Percentiles rank a stretch among this genome's conserved stretches.
These are phyloP conservation scores for Candida xiaguanensis DNA, from an alignment of 805 yeast genomes.

Conservation along the genomic window DNA sequence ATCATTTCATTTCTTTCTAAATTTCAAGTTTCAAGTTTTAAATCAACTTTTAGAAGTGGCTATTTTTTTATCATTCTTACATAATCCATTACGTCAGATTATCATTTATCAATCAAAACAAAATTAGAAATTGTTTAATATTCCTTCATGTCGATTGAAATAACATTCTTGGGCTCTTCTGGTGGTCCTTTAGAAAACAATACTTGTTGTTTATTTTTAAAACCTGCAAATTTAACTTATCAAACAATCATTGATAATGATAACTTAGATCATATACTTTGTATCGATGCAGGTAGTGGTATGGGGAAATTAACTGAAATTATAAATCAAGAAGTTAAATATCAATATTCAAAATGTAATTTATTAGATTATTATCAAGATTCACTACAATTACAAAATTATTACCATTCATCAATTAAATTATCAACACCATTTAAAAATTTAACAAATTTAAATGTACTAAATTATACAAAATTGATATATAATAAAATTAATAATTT, in stretches of 20 bases:
- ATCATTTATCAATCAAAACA: neutral
- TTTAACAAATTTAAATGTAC: neutral
- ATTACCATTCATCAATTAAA: conserved; percentile 17
- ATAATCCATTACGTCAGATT: no score
- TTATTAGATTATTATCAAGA: conserved; percentile 28
- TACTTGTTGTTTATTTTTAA: conserved; percentile 66
- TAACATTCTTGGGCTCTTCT: conserved; percentile 69
- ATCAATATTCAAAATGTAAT: conserved; percentile 8
- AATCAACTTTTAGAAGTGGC: no score
- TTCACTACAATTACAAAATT: conserved; percentile 19
- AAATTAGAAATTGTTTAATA: neutral
- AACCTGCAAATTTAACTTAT: conserved; percentile 47
- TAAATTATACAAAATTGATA: conserved; percentile 17
- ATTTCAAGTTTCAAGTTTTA: no score
- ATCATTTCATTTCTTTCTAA: no score
- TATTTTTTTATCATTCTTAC: no score
- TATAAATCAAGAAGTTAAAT: conserved; percentile 20
- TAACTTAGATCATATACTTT: conserved; percentile 39
- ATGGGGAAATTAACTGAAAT: conserved; percentile 49
- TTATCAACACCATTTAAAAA: conserved; percentile 22
- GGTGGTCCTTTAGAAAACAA: conserved; percentile 81
- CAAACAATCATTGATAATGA: conserved; percentile 20
- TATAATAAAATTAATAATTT: conserved; percentile 35
- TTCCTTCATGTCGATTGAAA: conserved; percentile 38
- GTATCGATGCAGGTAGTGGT: conserved; percentile 82